Percentiles rank a stretch among this genome's conserved stretches.
Evolutionary conservation across 2,329 filamentous ascomycete species (phyloP).

Genomic region (Cladosporium halotolerans): DNA sequence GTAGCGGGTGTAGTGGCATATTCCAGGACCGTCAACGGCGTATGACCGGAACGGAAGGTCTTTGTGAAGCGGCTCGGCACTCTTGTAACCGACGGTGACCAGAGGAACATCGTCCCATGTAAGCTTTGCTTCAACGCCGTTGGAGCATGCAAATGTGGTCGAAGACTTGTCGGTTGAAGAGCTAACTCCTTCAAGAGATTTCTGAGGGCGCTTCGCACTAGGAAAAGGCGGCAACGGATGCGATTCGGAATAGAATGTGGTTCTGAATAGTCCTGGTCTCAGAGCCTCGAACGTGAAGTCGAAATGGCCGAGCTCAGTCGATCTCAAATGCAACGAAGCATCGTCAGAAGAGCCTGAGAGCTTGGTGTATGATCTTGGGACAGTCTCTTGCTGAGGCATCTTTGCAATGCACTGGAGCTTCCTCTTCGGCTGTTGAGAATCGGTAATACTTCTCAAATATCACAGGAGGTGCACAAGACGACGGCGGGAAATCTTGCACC

Average conservation of each 20-base stretch:
- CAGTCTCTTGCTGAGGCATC: conserved; percentile 46
- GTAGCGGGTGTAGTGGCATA: conserved; percentile 60
- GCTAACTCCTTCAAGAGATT: conserved; percentile 24
- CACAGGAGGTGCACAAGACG: not conserved
- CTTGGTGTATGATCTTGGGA: conserved; percentile 32
- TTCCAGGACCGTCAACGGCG: conserved; percentile 52
- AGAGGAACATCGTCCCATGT: conserved; percentile 55
- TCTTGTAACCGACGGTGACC: conserved; percentile 50
- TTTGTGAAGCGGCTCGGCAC: conserved; percentile 49
- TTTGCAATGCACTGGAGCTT: not conserved
- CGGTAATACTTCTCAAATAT: no score
- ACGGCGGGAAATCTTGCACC: not conserved
- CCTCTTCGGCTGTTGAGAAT: no score
- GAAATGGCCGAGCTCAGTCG: conserved; percentile 38
- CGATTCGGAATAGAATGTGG: conserved; percentile 56
- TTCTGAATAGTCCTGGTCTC: conserved; percentile 58
- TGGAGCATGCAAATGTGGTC: not conserved
- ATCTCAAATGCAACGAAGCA: conserved; percentile 38
- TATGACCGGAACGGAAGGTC: conserved; percentile 64
- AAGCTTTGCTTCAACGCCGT: conserved; percentile 47
- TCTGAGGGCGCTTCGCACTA: conserved; percentile 45
- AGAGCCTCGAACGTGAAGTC: conserved; percentile 59
- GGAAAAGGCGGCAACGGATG: conserved; percentile 62
- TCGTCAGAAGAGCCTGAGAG: conserved; percentile 16
- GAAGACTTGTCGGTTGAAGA: not conserved